Conservation (phyloP, 2,329 filamentous ascomycete species). For the Alternaria brassicae region DNA sequence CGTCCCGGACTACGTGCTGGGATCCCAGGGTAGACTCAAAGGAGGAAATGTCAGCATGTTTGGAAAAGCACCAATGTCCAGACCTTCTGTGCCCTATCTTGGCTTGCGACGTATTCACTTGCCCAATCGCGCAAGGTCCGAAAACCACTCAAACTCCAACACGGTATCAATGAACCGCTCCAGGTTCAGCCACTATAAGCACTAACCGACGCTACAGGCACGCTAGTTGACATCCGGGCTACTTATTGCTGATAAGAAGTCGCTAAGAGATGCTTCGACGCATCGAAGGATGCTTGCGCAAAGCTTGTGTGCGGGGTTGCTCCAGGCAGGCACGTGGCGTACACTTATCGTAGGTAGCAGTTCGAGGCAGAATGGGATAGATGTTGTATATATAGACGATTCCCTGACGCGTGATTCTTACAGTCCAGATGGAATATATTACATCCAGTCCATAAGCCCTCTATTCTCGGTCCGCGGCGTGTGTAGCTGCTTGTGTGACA, state of each 20-base stretch:
- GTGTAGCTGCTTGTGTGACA: not conserved
- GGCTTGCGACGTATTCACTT: not conserved
- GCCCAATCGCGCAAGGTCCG: not conserved
- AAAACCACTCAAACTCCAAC: constrained; percentile 2
- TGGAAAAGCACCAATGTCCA: not conserved
- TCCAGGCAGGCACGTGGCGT: not conserved
- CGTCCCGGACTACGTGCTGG: not conserved
- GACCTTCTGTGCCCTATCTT: not conserved
- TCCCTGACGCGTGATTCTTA: not conserved
- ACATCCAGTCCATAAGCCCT: not conserved
- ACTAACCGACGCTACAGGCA: not conserved
- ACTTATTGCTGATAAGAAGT: not conserved
- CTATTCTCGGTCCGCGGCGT: not conserved
- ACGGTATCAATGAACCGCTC: not conserved
- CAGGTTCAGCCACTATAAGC: not conserved
- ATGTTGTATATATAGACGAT: not conserved
- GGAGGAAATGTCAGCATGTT: not conserved
- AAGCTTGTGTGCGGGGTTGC: not conserved
- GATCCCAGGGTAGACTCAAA: not conserved
- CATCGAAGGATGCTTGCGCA: not conserved
- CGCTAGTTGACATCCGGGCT: not conserved
- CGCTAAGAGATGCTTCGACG: constrained; percentile 1
- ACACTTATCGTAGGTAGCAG: not conserved
- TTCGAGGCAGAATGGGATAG: not conserved
- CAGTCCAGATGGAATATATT: not conserved